Conservation (phyloP, 345 rosid genomes). For the Gossypium stocksii region DNA sequence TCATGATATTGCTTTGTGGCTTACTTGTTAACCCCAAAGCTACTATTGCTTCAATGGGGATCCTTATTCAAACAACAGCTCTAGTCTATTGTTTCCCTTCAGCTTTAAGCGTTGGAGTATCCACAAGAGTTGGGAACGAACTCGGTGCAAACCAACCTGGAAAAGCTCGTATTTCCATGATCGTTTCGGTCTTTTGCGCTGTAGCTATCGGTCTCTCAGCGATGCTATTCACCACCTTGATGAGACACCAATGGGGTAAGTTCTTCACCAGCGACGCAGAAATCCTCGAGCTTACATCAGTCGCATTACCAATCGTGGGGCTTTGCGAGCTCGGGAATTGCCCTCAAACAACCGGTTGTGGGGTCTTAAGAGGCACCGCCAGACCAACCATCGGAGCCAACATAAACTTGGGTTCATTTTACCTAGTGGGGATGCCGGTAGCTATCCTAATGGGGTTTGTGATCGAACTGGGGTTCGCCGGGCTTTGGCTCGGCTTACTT, state of each 20-base stretch:
- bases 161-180: slow-evolving; percentile 71
- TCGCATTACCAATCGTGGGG: slow-evolving; percentile 85
- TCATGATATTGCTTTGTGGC: slow-evolving; percentile 89
- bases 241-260: slow-evolving; percentile 86
- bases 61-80: slow-evolving; percentile 86
- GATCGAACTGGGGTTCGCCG: slow-evolving; percentile 66
- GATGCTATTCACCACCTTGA: slow-evolving; percentile 58
- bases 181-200: slow-evolving; percentile 60
- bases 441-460: slow-evolving; percentile 63
- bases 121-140: slow-evolving; percentile 85
- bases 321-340: slow-evolving; percentile 96
- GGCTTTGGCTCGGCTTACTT: slow-evolving; percentile 84
- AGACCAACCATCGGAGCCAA: slow-evolving; percentile 88
- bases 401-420: slow-evolving; percentile 90
- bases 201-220: slow-evolving; percentile 58
- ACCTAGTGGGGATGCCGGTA: slow-evolving; percentile 91
- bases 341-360: slow-evolving; percentile 96
- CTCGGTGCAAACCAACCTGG: slow-evolving; percentile 83
- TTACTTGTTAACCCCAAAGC: slow-evolving; percentile 79
- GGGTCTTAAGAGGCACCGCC: slow-evolving; percentile 83
- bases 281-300: slow-evolving; percentile 69
- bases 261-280: slow-evolving; percentile 65
- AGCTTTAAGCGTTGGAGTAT: slow-evolving; percentile 82
- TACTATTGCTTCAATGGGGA: slow-evolving; percentile 93
- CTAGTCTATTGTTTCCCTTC: slow-evolving; percentile 90